Percentiles rank a stretch among this genome's conserved stretches.
Conservation (phyloP, 352 stramenopile species). For the Pythium brachiatum region DNA sequence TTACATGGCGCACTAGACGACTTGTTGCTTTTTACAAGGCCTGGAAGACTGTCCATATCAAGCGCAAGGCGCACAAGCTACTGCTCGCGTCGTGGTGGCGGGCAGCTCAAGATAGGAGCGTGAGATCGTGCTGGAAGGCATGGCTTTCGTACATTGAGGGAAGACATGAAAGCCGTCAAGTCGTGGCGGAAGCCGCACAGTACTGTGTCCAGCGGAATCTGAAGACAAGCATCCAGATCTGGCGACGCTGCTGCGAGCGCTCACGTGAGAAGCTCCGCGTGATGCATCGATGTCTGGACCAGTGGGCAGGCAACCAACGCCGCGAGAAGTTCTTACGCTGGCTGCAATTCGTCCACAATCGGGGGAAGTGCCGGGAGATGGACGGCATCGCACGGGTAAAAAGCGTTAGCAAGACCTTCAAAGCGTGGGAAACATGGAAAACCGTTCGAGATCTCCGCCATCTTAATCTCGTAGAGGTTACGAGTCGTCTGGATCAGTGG, state of each 20-base stretch:
- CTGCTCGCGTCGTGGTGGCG: conserved; percentile 1
- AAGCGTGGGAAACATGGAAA: conserved; percentile 10
- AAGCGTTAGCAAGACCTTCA: neutral
- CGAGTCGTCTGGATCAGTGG: conserved; percentile 4
- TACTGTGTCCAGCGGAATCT: neutral
- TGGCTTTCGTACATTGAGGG: conserved; percentile 5
- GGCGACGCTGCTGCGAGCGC: neutral
- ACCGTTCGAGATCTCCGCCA: neutral
- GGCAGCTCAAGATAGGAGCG: neutral
- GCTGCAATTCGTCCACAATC: neutral
- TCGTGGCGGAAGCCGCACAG: neutral
- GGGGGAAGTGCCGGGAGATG: neutral
- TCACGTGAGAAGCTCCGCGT: conserved; percentile 2
- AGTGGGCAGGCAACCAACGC: conserved; percentile 2
- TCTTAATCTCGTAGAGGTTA: neutral
- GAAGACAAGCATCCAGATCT: neutral
- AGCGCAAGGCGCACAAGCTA: neutral
- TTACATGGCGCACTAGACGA: conserved; percentile 10
- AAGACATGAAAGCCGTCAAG: neutral
- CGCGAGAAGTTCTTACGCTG: conserved; percentile 6
- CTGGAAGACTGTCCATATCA: conserved; percentile 2
- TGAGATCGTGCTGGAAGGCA: conserved; percentile 1
- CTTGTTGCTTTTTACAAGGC: conserved; percentile 4
- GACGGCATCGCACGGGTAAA: neutral
- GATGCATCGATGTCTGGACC: neutral